A percentile compares a stretch with the other conserved stretches of the same genome.
phyloP scores from a whole-genome alignment of 1,284 basidiomycete species.

The Hymenochaete sp. region DNA sequence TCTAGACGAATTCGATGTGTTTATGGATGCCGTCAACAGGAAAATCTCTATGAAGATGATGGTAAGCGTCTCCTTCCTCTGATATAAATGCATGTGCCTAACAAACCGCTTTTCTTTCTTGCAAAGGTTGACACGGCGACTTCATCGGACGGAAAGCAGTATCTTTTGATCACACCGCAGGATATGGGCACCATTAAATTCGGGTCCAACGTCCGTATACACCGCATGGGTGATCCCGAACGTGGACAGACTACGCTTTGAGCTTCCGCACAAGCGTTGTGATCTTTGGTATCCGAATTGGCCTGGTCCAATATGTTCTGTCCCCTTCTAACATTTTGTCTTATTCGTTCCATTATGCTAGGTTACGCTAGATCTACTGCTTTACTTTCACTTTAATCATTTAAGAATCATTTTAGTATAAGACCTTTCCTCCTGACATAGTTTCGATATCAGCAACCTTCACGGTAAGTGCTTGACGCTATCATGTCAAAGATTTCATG shows the following conservation, averaged over 20 bases:
- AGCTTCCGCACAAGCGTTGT: too few relatives aligned
- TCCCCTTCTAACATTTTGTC: too few relatives aligned
- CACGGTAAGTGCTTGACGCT: too few relatives aligned
- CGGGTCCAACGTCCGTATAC: constrained; percentile 57
- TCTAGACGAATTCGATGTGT: constrained; percentile 83
- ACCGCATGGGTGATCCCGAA: constrained; percentile 76
- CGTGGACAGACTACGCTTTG: constrained; percentile 47
- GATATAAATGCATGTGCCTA: background rate
- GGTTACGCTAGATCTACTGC: too few relatives aligned
- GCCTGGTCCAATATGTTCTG: too few relatives aligned
- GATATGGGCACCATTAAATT: constrained; percentile 66
- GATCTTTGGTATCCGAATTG: too few relatives aligned
- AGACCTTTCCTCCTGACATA: too few relatives aligned
- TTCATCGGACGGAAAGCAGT: constrained; percentile 78
- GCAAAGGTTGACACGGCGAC: constrained; percentile 78
- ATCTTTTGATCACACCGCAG: constrained; percentile 86
- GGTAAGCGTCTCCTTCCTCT: constrained; percentile 37
- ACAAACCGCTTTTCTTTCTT: constrained; percentile 12
- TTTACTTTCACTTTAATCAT: too few relatives aligned
- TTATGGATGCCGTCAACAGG: constrained; percentile 92
- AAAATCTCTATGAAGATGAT: constrained; percentile 89
- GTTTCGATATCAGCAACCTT: too few relatives aligned
- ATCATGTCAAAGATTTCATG: too few relatives aligned
- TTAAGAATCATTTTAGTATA: too few relatives aligned
- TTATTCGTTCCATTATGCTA: too few relatives aligned